Base-by-base conservation (phyloP, 306 rosid species). In the Medicago arabica region DNA sequence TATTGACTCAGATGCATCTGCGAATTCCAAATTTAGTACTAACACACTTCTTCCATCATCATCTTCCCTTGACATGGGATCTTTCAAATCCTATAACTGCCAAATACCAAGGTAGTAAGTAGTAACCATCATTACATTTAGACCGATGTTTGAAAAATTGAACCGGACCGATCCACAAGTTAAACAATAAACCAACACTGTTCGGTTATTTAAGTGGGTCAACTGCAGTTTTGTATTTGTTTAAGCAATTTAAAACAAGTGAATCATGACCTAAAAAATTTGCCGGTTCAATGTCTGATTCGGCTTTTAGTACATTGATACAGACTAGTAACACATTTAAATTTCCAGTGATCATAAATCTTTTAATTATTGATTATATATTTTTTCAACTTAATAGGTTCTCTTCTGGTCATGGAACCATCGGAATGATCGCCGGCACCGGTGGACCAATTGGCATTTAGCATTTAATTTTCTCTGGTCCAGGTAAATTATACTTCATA, bases 101-200 rank as follows among this genome's bases (percentile, higher is more conserved):
- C 99, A 95, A 77, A 80, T 95, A 59, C 99, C 99, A 11, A 89
- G 97, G 99, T 95, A 61, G 19, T 34, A 14, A 79, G 99, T 95
- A 60, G 19, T 34, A 14, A 79, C 67, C 60, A 19, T 69, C 70
- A 5, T 65, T 65, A 17, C 70, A 57, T 57, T 19, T 5, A 21
- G 9, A 10, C n/a, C 63, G 4, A 61, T 11, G 9, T 21, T 7
- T 21, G 76, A 1, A 18, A 8, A 54, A 18, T 9, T 25, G 3
- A 54, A 53, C 10, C 11, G 4, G 8, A 15, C 19, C 4, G 4
- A 9, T 5, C n/a, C n/a, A n/a, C n/a, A n/a, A n/a, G n/a, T 46
- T 13, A 4, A 13, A 46, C 51, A 46, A 4, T 12, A 5, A 46
- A 46, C 51, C 7, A 46, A 12, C 5, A 4, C 14, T 46, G n/a